Evolutionary conservation across 2,329 filamentous ascomycete genomes (phyloP), one percentile per base, ranked within the genome.

Genomic region (Ophiostoma sp.): DNA sequence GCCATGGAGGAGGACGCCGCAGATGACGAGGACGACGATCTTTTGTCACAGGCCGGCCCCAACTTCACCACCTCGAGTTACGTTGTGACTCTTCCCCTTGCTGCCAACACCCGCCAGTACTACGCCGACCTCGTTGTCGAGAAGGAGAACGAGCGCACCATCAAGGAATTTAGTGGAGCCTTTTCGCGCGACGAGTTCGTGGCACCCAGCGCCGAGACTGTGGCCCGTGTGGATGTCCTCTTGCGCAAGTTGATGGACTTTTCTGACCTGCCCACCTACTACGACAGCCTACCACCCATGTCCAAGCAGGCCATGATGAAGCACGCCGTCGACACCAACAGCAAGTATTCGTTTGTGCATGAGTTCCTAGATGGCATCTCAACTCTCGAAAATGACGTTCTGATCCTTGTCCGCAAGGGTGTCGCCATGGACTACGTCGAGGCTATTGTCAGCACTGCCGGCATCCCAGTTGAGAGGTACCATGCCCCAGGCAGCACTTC

Each of bases 281-380:
- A 85, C 52, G 80, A 86, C 31, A 84, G 84, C n/a, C 81, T 86
- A 8, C 78, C 80, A 2, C 77, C 84, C 15, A 80, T 88, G 72
- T 79, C 83, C 2, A 77, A 83, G 8, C 78, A 79, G 3, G 82
- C 85, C 28, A 81, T 84, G 71, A 85, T 85, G 76, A 89, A 85
- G 77, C 87, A 89, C 75, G 84, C 85, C 1, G 83, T 85, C 72
- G 85, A 85, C 70, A 85, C 87, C 11, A 91, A 89, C 78, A 82
- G 87, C 72, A 91, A 91, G 76, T 89, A 87, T 76, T 85, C 84
- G 42, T 91, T 91, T 76, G 77, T 90, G 6, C 85, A 84, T 61
- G 87, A 90, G 75, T 81, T 91, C 3, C 78, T 90, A 39, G 81
- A 85, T 25, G 77, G 79, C 9, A 78, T 90, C 12, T 77, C 78